Percentiles rank a stretch among this genome's conserved stretches.
These are phyloP conservation scores for Dioscorea cayenensis DNA, from an alignment of 116 monocot genomes.

Conservation along the genomic window DNA sequence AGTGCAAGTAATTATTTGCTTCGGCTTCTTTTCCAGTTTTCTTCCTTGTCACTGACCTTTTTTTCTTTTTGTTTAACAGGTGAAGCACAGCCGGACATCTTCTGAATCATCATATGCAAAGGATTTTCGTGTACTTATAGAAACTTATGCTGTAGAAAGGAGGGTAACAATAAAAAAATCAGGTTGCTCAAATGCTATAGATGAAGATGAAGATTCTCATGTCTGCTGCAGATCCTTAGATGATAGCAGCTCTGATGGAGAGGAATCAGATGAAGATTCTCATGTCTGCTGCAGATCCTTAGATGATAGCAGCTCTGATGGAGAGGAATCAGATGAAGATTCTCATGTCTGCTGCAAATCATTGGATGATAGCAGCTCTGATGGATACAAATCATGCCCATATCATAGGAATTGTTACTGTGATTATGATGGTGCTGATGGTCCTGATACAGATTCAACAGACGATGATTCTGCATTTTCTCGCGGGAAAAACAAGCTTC, in stretches of 20 bases:
- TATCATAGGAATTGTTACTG: constrained; percentile 4
- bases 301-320: constrained; percentile 18
- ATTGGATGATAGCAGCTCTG: constrained; percentile 14
- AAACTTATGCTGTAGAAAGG: constrained; percentile 32
- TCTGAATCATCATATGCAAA: constrained; percentile 48
- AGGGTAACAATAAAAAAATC: constrained; percentile 16
- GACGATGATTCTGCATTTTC: constrained; percentile 16
- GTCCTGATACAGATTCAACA: constrained; percentile 2
- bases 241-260: constrained; percentile 19
- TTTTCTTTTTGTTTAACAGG: constrained; percentile 25
- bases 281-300: constrained; percentile 7
- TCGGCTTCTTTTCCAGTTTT: neutral
- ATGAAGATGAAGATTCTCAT: constrained; percentile 9
- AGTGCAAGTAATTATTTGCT: no score
- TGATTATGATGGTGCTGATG: constrained; percentile 15
- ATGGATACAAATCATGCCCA: constrained; percentile 22
- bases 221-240: constrained; percentile 6
- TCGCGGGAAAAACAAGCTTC: constrained; percentile 20
- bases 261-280: constrained; percentile 20
- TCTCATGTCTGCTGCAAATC: constrained; percentile 8
- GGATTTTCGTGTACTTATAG: constrained; percentile 70
- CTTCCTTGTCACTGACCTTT: neutral
- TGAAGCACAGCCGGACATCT: constrained; percentile 75
- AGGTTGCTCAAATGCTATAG: constrained; percentile 6
- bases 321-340: constrained; percentile 21